Evolutionary conservation across 805 yeast genomes (phyloP).

Genomic region (Ogataea minuta): DNA sequence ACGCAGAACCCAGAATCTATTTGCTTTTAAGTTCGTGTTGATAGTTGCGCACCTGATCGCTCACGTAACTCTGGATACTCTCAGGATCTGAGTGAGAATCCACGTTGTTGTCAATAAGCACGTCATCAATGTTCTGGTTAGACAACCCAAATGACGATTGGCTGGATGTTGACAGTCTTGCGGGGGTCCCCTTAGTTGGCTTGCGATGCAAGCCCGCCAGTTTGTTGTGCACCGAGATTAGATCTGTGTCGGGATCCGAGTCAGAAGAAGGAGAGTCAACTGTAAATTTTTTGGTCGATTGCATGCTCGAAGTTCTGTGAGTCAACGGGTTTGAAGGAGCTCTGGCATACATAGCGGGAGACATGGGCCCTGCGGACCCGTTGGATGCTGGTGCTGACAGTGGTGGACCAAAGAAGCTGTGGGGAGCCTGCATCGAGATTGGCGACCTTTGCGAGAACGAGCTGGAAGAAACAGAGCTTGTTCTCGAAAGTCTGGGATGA

Average conservation of each 20-base stretch:
- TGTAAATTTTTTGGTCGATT: slow-evolving; percentile 27
- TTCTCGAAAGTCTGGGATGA: slow-evolving; percentile 27
- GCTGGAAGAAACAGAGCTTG: slow-evolving; percentile 25
- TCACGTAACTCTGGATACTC: slow-evolving; percentile 30
- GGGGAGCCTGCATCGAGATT: slow-evolving; percentile 8
- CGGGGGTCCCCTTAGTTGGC: slow-evolving; percentile 18
- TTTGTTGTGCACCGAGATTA: slow-evolving; percentile 15
- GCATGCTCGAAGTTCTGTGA: slow-evolving; percentile 16
- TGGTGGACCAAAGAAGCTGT: slow-evolving; percentile 16
- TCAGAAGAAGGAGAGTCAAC: slow-evolving; percentile 27
- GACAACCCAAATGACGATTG: slow-evolving; percentile 8
- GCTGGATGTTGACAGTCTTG: slow-evolving; percentile 11
- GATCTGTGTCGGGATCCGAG: slow-evolving; percentile 19
- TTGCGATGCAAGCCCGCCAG: slow-evolving; percentile 28
- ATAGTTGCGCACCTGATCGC: slow-evolving; percentile 30
- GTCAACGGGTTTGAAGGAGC: slow-evolving; percentile 18
- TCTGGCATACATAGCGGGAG: slow-evolving; percentile 15
- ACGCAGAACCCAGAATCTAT: too few species aligned
- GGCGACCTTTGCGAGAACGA: slow-evolving; percentile 25
- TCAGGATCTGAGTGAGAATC: slow-evolving; percentile 22
- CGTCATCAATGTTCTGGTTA: slow-evolving; percentile 21
- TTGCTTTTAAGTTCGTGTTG: too few species aligned
- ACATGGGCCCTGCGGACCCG: slow-evolving; percentile 14
- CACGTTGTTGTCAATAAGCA: slow-evolving; percentile 15
- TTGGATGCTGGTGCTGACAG: slow-evolving; percentile 11